A percentile compares a stretch with the other conserved stretches of the same genome.
These are phyloP conservation scores for Penicillium sp. DNA, from an alignment of 2,329 filamentous ascomycete genomes.

Conservation along the genomic window DNA sequence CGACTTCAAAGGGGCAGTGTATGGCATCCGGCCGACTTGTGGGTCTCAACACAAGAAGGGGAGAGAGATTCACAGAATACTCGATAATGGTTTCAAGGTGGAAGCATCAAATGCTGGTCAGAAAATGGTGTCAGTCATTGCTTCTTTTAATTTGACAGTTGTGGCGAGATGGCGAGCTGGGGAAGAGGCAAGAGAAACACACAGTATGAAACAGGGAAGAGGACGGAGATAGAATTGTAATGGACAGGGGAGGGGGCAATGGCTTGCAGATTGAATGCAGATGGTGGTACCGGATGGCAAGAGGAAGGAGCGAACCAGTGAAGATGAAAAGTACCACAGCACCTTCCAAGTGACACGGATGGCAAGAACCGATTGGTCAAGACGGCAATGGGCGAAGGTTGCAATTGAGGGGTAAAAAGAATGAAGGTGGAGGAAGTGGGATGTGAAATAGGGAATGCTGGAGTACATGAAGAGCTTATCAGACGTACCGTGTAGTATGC, in stretches of 20 bases:
- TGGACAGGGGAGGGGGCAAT: background rate
- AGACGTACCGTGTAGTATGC: constrained; percentile 10
- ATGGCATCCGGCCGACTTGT: constrained; percentile 50
- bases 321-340: constrained; percentile 23
- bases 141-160: constrained; percentile 6
- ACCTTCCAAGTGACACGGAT: constrained; percentile 16
- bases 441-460: background rate
- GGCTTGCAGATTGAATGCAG: constrained; percentile 24
- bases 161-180: constrained; percentile 9
- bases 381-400: constrained; percentile 9
- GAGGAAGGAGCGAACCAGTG: constrained; percentile 17
- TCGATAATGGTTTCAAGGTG: background rate
- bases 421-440: constrained; percentile 2
- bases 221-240: constrained; percentile 13
- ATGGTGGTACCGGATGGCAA: constrained; percentile 18
- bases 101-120: constrained; percentile 9
- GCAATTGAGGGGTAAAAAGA: background rate
- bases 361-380: constrained; percentile 9
- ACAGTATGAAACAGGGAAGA: background rate
- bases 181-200: constrained; percentile 9
- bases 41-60: constrained; percentile 30
- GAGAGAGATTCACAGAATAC: constrained; percentile 2
- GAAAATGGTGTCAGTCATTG: constrained; percentile 9
- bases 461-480: constrained; percentile 8
- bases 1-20: constrained; percentile 53